Evolutionary conservation across 73 alveolate genomes (phyloP), one percentile per base, ranked within the genome.

Genomic region (Paramecium pentaurelia): DNA sequence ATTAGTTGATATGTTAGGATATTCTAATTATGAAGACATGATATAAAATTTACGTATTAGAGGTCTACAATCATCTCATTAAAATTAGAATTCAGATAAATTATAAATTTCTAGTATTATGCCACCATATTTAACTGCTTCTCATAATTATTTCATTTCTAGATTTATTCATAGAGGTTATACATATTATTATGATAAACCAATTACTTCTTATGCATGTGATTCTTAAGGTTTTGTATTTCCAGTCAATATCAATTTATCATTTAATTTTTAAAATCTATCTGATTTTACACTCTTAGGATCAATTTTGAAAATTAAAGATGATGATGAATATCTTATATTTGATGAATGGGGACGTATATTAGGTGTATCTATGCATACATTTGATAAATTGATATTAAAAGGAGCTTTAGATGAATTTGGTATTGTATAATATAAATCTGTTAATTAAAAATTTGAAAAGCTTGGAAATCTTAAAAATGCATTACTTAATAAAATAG

Each of bases 271-370:
- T 47, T 80, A 42, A 47, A 80, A 44, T 49, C 6, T 49, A 2
- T 4, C 25, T 20, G 91, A 80, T 25, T 80, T 80, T 9, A 27
- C 91, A 20, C 44, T 80, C 8, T 80, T 80, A 80, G 91, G 91
- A 25, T 80, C 91, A 0, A 80, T 80, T 80, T 28, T 80, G 3
- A 80, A 47, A 47, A 80, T 45, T 22, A 80, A 80, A 27, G 91
- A 80, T 49, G 91, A 80, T 22, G 25, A 22, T 22, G 25, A 22
- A 22, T 22, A 22, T 22, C 25, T 22, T 22, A 22, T 22, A 22
- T 22, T 22, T 22, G 91, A 80, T 80, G 77, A 80, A 80, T 80
- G 91, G 91, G 91, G 77, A 20, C 47, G 91, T 25, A 80, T 80
- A 4, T 47, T 80, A 18, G 91, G 91, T n/a, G 91, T 80, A 3